Evolutionary conservation across 2,329 filamentous ascomycete genomes (phyloP), one percentile per base, ranked within the genome.

Genomic region (Penicillium griseofulvum): DNA sequence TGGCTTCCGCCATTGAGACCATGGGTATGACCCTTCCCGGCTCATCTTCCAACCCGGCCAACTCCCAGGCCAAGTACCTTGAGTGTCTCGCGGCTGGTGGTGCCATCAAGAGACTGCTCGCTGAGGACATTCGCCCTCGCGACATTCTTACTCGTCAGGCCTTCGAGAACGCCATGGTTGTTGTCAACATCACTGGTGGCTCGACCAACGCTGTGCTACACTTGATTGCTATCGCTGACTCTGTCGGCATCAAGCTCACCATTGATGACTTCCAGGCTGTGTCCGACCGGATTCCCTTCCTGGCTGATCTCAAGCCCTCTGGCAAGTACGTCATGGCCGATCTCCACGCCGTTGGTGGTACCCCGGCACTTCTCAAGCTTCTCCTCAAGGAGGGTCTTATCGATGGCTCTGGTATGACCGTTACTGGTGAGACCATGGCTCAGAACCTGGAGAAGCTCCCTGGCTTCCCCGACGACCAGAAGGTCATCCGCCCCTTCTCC

Each of bases 201-300:
- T 91, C 88, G 68, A 94, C 90, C 61, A 94, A 94, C 73, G 90
- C 90, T 37, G 90, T 94, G 34, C 83, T 94, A 43, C 90, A 94
- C 73, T 76, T 94, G 45, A 90, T 94, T 69, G 90, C 90, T 67
- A 91, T 93, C 54, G 90, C 90, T 57, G 87, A 93, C 75, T 83
- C 87, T 6, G 89, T 91, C 22, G 90, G 89, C 65, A 82, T 94
- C 71, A 89, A 90, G 74, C 83, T 94, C 52, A 90, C 87, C 44
- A 87, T 94, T 56, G 90, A 94, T 65, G 90, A 94, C 76, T 93
- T 93, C 84, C 90, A 94, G 77, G 78, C 82, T 64, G 88, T 93
- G 47, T 91, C 88, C 0, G 87, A 94, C 77, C 83, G 86, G 46
- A 90, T 83, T 17, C 90, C 90, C 22, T 88, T 91, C 80, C 81